Base-by-base conservation (phyloP, 2,329 filamentous ascomycete species). In the Cladophialophora exuberans region DNA sequence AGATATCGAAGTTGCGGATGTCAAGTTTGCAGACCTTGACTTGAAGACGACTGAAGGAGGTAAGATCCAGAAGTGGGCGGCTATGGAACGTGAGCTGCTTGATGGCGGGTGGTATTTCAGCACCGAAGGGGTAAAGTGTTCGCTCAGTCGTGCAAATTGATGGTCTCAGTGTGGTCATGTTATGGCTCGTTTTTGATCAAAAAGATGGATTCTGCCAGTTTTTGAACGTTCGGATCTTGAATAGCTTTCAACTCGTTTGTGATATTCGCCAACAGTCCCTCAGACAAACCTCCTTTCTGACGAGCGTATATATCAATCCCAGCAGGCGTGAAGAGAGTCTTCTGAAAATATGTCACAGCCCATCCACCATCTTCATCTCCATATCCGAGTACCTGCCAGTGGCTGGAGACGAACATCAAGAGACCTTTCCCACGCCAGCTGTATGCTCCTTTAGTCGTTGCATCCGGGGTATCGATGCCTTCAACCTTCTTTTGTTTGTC, bases 321-420 rank as follows among this genome's bases (percentile, higher is more conserved):
- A 53, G 90, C 88, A 60, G 87, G 87, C 5, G 90, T 94, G 64
- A 96, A 95, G 39, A 92, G 63, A 20, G 89, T 95, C 66, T 88
- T 86, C 60, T 86, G 85, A 70, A 96, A 96, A 79, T 87, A 93
- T 3, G 89, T 95, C 11, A 96, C 88, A 1, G 83, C 84, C 88
- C 89, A 96, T 28, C 73, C 63, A 30, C 59, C 57, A 2, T 66
- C 66, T 45, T 64, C 64, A 3, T 62, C 59, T 4, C 89, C 89
- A 78, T 83, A 92, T 2, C 87, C 89, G 15, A 95, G 71, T 1
- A 94, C 74, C 77, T 96, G 89, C 90, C 90, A 96, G 66, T 90
- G 85, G 41, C 83, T 86, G 13, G 78, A 81, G 22, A 88, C 87
- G 62, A 93, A 84, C 68, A 80, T 81, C 58, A 96, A 72, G 82